Evolutionary conservation across 179 eudicot genomes (phyloP).

Genomic region (Beta lomatogona): DNA sequence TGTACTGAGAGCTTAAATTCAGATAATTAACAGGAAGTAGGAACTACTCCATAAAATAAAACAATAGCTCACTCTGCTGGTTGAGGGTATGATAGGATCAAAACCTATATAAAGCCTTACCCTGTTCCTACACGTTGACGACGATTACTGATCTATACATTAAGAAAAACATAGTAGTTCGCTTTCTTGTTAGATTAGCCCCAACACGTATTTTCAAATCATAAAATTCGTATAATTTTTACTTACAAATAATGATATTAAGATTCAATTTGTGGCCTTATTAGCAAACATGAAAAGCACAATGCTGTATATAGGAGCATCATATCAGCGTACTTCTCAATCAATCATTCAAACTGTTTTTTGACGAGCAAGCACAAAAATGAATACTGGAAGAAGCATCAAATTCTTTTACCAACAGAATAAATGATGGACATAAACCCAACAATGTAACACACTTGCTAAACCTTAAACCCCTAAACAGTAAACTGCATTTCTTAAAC

Average conservation of each 20-base stretch:
- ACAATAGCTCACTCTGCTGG: background rate
- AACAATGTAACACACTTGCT: too few species aligned
- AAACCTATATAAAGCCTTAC: too few species aligned
- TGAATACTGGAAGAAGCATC: background rate
- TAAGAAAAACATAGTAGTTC: too few species aligned
- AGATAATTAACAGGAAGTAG: background rate
- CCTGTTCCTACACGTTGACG: too few species aligned
- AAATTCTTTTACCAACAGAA: background rate
- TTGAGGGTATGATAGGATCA: too few species aligned
- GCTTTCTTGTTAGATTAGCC: too few species aligned
- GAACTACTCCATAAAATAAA: background rate
- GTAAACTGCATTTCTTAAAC: background rate
- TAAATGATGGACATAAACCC: background rate
- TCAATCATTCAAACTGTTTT: background rate
- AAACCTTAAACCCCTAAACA: constrained; percentile 18
- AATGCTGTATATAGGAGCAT: background rate
- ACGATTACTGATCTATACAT: too few species aligned
- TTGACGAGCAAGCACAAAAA: background rate
- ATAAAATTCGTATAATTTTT: too few species aligned
- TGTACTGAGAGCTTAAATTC: background rate
- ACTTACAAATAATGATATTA: too few species aligned
- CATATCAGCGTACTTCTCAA: background rate
- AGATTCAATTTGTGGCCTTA: too few species aligned
- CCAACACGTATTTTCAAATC: too few species aligned
- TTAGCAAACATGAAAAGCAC: too few species aligned